Evolutionary conservation across 2,329 filamentous ascomycete species (phyloP), one percentile per base, ranked within the genome.

Genomic region (Cercospora zeina): DNA sequence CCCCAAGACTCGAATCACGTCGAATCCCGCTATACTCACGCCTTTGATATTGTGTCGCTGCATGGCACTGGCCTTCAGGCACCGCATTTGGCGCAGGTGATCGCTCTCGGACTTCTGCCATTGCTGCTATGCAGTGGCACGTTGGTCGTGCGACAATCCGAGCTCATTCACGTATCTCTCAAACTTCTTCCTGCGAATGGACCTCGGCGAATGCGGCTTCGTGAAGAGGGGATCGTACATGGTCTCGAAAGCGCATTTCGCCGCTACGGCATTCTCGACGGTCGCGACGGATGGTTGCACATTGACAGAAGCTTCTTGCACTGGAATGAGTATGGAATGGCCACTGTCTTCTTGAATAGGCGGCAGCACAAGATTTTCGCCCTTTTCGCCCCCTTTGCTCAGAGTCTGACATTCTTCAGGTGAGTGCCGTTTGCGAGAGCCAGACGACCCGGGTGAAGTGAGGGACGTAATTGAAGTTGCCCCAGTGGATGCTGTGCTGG

Each of bases 191-290:
- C 83, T 80, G 3, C 90, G 85, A 58, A 87, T 72, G 1, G 83
- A 82, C 0, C 90, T 85, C 58, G 86, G 81, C 3, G 82, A 84
- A 1, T 79, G 78, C 2, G 72, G 59, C 27, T 79, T 80, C 4
- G 78, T 77, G 2, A 91, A 79, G 7, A 91, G 74, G n/a, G 86
- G 80, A 68, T 93, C 88, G 78, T 90, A 97, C 70, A 93, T 85
- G 0, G 87, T 91, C 75, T 97, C 95, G 9, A 97, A 82, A 69
- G 87, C 96, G 19, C 96, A 85, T 74, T 96, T 97, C 47, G 91
- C 89, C 0, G 90, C 88, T 0, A 91, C 87, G 2, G 88, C 85
- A 63, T 84, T 86, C 77, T 97, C 93, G 0, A 91, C 88, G 0
- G 92, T 96, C 10, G 73, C 65, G 21, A 81, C 65, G 1, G 79